phyloP scores from a whole-genome alignment of 768 basidiomycete species.

The Tylopilus rubrobrunneus region DNA sequence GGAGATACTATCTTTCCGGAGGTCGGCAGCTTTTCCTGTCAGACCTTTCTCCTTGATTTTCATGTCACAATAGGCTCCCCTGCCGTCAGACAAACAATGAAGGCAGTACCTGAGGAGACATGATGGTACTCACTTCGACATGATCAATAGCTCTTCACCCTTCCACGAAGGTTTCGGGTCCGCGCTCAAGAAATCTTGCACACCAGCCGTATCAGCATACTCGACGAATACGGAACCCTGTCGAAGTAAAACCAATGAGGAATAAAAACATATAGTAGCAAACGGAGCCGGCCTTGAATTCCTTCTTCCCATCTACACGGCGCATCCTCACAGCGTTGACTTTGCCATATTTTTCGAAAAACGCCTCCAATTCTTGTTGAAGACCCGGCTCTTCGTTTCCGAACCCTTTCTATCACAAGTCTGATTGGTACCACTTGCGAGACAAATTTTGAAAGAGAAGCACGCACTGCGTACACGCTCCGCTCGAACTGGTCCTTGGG shows the following conservation, averaged over 20 bases:
- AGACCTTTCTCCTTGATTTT: constrained; percentile 95
- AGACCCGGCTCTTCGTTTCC: constrained; percentile 59
- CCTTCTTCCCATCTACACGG: constrained; percentile 69
- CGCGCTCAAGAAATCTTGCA: constrained; percentile 71
- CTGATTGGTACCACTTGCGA: background rate
- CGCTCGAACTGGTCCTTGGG: constrained; percentile 78
- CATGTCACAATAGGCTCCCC: constrained; percentile 89
- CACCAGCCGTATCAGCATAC: constrained; percentile 67
- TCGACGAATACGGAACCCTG: constrained; percentile 94
- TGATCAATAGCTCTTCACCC: constrained; percentile 69
- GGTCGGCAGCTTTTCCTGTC: constrained; percentile 61
- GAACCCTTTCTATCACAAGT: constrained; percentile 74
- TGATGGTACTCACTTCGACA: constrained; percentile 69
- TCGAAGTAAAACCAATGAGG: background rate
- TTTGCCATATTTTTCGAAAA: constrained; percentile 73
- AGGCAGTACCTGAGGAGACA: background rate
- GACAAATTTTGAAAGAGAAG: constrained; percentile 13
- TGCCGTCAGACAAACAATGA: constrained; percentile 25
- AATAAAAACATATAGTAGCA: background rate
- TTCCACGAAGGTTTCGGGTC: constrained; percentile 82
- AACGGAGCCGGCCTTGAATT: constrained; percentile 69
- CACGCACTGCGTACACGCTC: constrained; percentile 83
- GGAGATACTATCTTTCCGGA: constrained; percentile 53
- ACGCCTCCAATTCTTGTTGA: constrained; percentile 73
- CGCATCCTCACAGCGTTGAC: constrained; percentile 87